A percentile compares a stretch with the other conserved stretches of the same genome.
These are phyloP conservation scores for Tritrichomonas foetus DNA, from an alignment of 208 protist species.

Conservation along the genomic window DNA sequence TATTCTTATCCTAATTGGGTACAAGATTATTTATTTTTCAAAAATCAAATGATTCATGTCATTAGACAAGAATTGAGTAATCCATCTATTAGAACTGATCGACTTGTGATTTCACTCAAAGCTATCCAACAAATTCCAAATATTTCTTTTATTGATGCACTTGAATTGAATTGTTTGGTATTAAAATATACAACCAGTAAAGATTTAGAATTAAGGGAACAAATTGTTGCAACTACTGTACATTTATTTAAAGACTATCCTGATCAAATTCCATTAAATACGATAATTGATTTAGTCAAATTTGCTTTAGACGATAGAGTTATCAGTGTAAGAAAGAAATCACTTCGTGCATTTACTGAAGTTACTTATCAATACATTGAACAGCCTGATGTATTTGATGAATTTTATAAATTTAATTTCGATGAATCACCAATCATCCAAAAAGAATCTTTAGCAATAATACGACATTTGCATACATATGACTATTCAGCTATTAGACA, in stretches of 20 bases:
- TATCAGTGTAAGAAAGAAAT: background rate
- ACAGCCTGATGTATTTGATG: background rate
- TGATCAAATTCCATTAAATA: background rate
- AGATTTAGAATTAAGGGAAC: background rate
- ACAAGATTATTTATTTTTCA: background rate
- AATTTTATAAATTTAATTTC: background rate
- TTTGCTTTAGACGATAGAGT: background rate
- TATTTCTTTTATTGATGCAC: background rate
- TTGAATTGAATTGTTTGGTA: background rate
- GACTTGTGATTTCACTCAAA: background rate
- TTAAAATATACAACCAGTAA: background rate
- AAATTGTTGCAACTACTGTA: background rate
- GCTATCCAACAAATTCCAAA: background rate
- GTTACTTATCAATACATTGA: background rate
- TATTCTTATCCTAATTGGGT: background rate
- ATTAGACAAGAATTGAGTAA: slow-evolving; percentile 20
- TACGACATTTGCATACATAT: background rate
- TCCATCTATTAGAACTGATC: background rate
- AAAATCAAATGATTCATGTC: background rate
- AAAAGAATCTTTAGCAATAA: background rate
- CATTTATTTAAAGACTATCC: background rate
- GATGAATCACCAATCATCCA: background rate
- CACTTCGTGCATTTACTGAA: background rate
- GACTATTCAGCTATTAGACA: background rate
- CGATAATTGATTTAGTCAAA: background rate